phyloP scores from a whole-genome alignment of 306 rosid species.

The Pachyrhizus erosus region DNA sequence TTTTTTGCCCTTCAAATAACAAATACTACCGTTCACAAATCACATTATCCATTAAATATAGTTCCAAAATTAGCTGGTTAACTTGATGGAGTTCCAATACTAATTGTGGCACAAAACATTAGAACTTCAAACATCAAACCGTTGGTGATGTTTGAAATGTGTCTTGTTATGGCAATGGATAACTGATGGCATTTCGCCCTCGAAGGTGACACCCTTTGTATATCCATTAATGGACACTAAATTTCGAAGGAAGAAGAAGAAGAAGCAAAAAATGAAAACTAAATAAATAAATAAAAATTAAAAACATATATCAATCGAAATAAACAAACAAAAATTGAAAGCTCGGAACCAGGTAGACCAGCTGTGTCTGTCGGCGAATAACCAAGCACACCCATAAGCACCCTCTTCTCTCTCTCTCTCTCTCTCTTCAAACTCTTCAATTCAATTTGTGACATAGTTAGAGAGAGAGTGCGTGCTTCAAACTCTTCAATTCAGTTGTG shows the following conservation, averaged over 20 bases:
- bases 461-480: neutral
- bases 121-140: slow-evolving; percentile 5
- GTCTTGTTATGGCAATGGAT: slow-evolving; percentile 38
- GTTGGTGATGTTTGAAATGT: slow-evolving; percentile 33
- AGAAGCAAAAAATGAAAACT: neutral
- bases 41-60: neutral
- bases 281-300: neutral
- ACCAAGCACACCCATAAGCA: slow-evolving; percentile 57
- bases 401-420: slow-evolving; percentile 36
- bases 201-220: slow-evolving; percentile 42
- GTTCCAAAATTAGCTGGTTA: neutral
- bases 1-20: neutral
- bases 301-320: neutral
- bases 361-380: slow-evolving; percentile 65
- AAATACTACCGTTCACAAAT: neutral
- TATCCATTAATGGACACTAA: slow-evolving; percentile 43
- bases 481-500: slow-evolving; percentile 38
- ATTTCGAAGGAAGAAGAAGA: slow-evolving; percentile 20
- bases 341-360: slow-evolving; percentile 57
- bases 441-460: slow-evolving; percentile 25
- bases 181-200: slow-evolving; percentile 28
- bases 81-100: neutral
- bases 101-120: neutral
- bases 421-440: slow-evolving; percentile 33
- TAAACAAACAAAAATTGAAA: slow-evolving; percentile 32